These are phyloP conservation scores for Colletotrichum sp. DNA, from an alignment of 2,329 filamentous ascomycete species.

Conservation along the genomic window DNA sequence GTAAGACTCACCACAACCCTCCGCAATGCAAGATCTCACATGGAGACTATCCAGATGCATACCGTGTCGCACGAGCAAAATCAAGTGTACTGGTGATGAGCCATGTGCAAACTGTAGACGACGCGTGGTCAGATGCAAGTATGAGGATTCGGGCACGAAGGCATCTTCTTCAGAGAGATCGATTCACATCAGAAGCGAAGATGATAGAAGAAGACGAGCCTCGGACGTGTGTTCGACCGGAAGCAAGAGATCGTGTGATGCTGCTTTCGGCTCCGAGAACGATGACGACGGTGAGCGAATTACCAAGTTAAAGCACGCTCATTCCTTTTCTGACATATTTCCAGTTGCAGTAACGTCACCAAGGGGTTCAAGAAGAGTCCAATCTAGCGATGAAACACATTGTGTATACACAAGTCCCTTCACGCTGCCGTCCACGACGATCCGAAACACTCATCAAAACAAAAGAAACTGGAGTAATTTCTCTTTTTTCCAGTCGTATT, in stretches of 20 bases:
- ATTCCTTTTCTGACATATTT: background rate
- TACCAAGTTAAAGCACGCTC: background rate
- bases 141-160: conserved; percentile 31
- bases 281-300: background rate
- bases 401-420: conserved; percentile 35
- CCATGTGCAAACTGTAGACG: conserved; percentile 36
- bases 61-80: conserved; percentile 37
- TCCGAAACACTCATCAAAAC: conserved; percentile 33
- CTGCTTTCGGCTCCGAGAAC: background rate
- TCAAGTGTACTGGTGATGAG: conserved; percentile 38
- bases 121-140: conserved; percentile 33
- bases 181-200: background rate
- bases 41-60: conserved; percentile 26
- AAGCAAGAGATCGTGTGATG: background rate
- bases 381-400: background rate
- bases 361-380: background rate
- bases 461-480: conserved; percentile 40
- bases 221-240: background rate
- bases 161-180: conserved; percentile 27
- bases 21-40: background rate
- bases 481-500: background rate
- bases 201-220: background rate
- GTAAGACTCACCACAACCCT: background rate
- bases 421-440: conserved; percentile 29
- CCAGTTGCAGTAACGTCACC: conserved; percentile 24